Conservation (phyloP, 345 rosid species). For the Euphorbia peplus region DNA sequence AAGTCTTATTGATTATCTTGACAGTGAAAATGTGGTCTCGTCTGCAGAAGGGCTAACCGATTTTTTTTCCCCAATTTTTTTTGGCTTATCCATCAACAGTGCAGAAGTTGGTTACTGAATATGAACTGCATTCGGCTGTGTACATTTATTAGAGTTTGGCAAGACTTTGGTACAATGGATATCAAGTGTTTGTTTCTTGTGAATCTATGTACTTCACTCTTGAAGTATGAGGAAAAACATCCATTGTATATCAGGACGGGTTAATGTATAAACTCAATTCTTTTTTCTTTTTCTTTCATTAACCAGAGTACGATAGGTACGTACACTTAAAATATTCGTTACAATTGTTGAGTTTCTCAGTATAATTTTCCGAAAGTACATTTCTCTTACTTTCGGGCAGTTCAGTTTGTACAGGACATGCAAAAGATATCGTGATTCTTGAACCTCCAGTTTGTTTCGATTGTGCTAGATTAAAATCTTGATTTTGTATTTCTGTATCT, state of each 20-base stretch:
- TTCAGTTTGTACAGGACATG: no score
- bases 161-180: neutral
- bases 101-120: neutral
- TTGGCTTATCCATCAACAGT: neutral
- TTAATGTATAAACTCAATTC: neutral
- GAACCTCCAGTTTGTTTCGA: no score
- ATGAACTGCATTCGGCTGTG: neutral
- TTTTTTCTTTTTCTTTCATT: neutral
- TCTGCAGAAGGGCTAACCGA: neutral
- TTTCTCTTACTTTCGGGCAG: no score
- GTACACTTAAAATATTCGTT: no score
- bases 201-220: neutral
- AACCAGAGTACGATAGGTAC: neutral
- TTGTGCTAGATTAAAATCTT: no score
- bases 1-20: constrained; percentile 3
- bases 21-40: constrained; percentile 4
- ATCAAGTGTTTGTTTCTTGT: constrained; percentile 1
- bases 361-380: no score
- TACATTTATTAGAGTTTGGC: neutral
- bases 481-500: no score
- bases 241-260: neutral
- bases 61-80: neutral
- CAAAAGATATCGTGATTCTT: no score
- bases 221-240: neutral
- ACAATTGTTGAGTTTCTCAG: no score